Base-by-base conservation (phyloP, 108 stramenopile genomes). In the Bacterosira constricta region DNA sequence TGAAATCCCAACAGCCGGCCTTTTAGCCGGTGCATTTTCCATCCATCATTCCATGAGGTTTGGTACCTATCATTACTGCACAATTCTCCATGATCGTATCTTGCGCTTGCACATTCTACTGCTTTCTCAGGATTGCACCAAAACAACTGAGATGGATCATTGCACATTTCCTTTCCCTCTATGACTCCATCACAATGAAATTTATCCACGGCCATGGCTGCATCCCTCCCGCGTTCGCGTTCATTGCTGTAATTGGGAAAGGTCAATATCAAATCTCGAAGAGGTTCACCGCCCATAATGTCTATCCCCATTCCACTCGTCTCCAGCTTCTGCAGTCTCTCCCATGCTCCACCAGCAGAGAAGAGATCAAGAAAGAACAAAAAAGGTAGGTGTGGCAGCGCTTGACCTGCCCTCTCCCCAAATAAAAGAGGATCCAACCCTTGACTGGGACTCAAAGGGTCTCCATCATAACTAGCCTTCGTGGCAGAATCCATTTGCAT, bases 11-110 rank as follows among this genome's bases (percentile, higher is more conserved):
- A 29, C 20, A 75, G 20, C 5, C 67, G 54, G 4, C 74, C 74
- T 27, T 69, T 68, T 25, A 75, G 31, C 18, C 35, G 38, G 15
- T 75, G 73, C 66, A 75, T 49, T 31, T 64, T 69, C 55, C 57
- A 67, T n/a, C 74, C 74, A 69, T 59, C 66, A 69, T 68, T 58
- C 57, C 67, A 57, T 20, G 29, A 46, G 10, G 56, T 68, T 59
- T 75, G 49, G 27, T 64, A 69, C 41, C 50, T 31, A 36, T 47
- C 21, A 5, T 52, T 35, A 1, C 3, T 30, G 37, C 74, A 75
- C 11, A 26, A 23, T 37, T 31, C 11, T 13, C 20, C 32, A 15
- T 6, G 46, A 23, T 47, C 15, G 30, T 17, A 75, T 45, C 42
- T 63, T 17, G 32, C 58, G 7, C 41, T 34, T 37, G 34, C 23